Percentiles rank a stretch among this genome's conserved stretches.
phyloP scores from a whole-genome alignment of 2,329 filamentous ascomycete genomes.

The Triangularia setosa region DNA sequence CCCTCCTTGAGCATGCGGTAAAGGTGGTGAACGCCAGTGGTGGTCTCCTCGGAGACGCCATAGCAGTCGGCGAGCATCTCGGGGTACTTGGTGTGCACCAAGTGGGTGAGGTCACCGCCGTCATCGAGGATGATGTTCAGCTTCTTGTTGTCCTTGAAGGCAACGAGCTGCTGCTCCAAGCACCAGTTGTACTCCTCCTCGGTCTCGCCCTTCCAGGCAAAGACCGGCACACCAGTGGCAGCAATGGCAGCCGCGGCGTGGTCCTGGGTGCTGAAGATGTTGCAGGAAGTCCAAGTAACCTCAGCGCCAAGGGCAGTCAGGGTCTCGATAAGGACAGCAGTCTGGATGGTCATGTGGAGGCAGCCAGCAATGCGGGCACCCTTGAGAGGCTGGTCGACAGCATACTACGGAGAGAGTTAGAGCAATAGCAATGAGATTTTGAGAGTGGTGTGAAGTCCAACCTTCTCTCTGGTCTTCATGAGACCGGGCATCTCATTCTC shows the following conservation, averaged over 20 bases:
- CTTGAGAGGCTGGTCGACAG: slow-evolving; percentile 84
- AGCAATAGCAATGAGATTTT: neutral
- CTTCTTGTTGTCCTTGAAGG: slow-evolving; percentile 95
- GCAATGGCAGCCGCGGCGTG: slow-evolving; percentile 97
- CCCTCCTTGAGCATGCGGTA: slow-evolving; percentile 96
- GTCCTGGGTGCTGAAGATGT: slow-evolving; percentile 99
- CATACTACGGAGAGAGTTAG: slow-evolving; percentile 62
- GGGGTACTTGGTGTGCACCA: slow-evolving; percentile 97
- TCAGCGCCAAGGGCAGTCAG: slow-evolving; percentile 91
- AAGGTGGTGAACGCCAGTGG: slow-evolving; percentile 98
- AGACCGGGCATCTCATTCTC: slow-evolving; percentile 98
- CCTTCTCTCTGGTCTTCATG: slow-evolving; percentile 68
- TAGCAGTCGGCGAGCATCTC: slow-evolving; percentile 98
- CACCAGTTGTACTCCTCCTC: slow-evolving; percentile 99
- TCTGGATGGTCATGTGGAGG: slow-evolving; percentile 99
- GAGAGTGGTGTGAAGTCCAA: neutral
- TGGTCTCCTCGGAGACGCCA: slow-evolving; percentile 99
- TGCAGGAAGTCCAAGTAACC: slow-evolving; percentile 98
- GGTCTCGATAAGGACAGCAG: slow-evolving; percentile 98
- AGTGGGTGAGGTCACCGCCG: slow-evolving; percentile 91
- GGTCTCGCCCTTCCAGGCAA: slow-evolving; percentile 81
- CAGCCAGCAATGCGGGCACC: slow-evolving; percentile 96
- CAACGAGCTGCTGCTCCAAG: slow-evolving; percentile 92
- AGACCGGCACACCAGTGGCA: slow-evolving; percentile 84
- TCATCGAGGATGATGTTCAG: slow-evolving; percentile 99